Percentiles rank a stretch among this genome's conserved stretches.
Conservation (phyloP, 495 filamentous ascomycete species). For the Durotheca rogersii region DNA sequence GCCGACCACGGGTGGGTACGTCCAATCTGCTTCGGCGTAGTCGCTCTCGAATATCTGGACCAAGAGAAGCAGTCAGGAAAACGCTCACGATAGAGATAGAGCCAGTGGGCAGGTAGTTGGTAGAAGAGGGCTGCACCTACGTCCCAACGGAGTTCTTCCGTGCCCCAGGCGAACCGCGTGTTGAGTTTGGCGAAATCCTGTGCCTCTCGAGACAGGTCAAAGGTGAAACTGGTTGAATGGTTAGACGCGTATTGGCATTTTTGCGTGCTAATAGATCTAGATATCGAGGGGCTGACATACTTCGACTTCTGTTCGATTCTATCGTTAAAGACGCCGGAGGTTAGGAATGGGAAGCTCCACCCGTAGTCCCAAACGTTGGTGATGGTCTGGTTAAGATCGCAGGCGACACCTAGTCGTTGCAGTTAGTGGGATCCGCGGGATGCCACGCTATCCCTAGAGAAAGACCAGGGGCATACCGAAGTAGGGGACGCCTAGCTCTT, state of each 20-base stretch:
- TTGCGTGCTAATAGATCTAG: no score
- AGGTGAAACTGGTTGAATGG: conserved; percentile 17
- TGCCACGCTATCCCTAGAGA: no score
- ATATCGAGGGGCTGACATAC: conserved; percentile 5
- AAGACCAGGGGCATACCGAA: no score
- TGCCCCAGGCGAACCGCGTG: conserved; percentile 30
- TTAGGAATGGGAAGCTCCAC: neutral
- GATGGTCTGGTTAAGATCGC: conserved; percentile 18
- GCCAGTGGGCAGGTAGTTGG: no score
- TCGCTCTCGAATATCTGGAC: conserved; percentile 28
- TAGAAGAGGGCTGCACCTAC: conserved; percentile 3
- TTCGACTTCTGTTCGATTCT: conserved; percentile 19
- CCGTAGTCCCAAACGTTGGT: conserved; percentile 15
- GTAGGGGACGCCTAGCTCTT: no score
- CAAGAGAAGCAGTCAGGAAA: neutral
- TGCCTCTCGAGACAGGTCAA: conserved; percentile 25
- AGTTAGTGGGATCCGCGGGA: no score
- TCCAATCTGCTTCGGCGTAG: conserved; percentile 32
- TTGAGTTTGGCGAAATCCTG: conserved; percentile 24
- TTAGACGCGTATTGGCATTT: neutral
- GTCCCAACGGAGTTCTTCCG: conserved; percentile 38
- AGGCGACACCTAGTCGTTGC: conserved; percentile 15
- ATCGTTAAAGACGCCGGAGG: conserved; percentile 20
- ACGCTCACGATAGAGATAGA: no score
- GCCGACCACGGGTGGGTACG: conserved; percentile 36